Evolutionary conservation across 768 basidiomycete species (phyloP).

Genomic region (Pleurotus eryngii): DNA sequence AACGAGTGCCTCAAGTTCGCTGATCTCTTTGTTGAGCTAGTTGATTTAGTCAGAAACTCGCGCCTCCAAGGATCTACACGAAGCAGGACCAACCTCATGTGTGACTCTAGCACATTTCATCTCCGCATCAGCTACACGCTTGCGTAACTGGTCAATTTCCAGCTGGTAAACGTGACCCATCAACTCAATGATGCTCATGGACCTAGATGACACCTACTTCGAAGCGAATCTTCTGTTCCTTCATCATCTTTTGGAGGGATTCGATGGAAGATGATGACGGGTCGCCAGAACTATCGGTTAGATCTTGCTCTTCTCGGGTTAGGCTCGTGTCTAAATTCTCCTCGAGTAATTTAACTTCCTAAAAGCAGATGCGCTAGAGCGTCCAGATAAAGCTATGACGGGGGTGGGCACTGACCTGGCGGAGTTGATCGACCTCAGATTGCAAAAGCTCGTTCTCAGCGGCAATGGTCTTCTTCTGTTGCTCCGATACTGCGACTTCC

Average conservation of each 20-base stretch:
- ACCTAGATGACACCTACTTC: constrained; percentile 39
- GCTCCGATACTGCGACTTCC: constrained; percentile 61
- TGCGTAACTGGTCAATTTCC: constrained; percentile 69
- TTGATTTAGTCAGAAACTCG: background rate
- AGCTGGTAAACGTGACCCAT: constrained; percentile 29
- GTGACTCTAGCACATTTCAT: constrained; percentile 69
- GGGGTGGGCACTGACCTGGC: constrained; percentile 45
- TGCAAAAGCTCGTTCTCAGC: constrained; percentile 71
- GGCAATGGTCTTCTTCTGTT: constrained; percentile 68
- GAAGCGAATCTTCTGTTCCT: constrained; percentile 47
- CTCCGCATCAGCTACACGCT: constrained; percentile 65
- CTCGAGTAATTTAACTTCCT: constrained; percentile 79
- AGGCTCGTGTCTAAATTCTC: constrained; percentile 65
- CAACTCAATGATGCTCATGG: background rate
- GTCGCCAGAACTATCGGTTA: background rate
- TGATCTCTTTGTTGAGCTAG: constrained; percentile 88
- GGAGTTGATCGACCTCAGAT: constrained; percentile 68
- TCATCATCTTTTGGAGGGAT: constrained; percentile 37
- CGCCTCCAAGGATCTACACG: background rate
- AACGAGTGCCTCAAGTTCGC: constrained; percentile 88
- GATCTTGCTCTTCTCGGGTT: constrained; percentile 44
- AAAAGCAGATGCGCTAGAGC: background rate
- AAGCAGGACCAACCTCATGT: constrained; percentile 54
- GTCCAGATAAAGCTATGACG: background rate
- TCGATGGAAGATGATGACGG: constrained; percentile 28